phyloP scores from a whole-genome alignment of 768 basidiomycete genomes.

The Kwoniella pini region DNA sequence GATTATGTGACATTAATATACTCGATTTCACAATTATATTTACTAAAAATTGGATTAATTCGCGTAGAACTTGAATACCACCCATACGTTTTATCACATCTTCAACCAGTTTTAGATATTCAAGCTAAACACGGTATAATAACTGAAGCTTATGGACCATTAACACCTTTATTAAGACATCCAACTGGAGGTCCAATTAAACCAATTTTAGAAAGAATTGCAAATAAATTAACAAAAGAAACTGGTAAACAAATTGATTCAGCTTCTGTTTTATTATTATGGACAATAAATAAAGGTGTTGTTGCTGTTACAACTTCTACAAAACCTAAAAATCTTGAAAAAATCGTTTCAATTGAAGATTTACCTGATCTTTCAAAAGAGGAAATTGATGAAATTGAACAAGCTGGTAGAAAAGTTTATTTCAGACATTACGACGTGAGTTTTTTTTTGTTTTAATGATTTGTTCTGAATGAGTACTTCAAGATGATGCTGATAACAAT shows the following conservation, averaged over 20 bases:
- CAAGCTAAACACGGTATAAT: constrained; percentile 45
- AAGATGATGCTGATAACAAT: no score
- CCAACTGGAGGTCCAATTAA: constrained; percentile 38
- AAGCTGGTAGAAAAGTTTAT: constrained; percentile 46
- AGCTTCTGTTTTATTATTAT: constrained; percentile 38
- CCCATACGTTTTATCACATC: constrained; percentile 48
- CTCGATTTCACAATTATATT: no score
- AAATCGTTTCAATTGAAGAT: constrained; percentile 33
- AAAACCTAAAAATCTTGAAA: constrained; percentile 39
- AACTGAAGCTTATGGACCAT: constrained; percentile 46
- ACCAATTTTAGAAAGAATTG: constrained; percentile 45
- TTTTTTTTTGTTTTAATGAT: neutral
- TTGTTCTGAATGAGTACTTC: no score
- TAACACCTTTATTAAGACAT: constrained; percentile 48
- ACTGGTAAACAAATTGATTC: constrained; percentile 33
- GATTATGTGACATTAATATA: no score
- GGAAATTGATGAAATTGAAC: constrained; percentile 54
- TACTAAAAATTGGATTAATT: neutral
- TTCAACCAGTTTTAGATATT: constrained; percentile 43
- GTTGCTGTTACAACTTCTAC: constrained; percentile 43
- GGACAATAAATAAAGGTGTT: constrained; percentile 44
- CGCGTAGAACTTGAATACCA: constrained; percentile 52
- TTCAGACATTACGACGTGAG: constrained; percentile 47
- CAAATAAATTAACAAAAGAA: constrained; percentile 23
- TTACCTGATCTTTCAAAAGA: constrained; percentile 40